These are phyloP conservation scores for Penicillium taxi DNA, from an alignment of 495 filamentous ascomycete species.

Conservation along the genomic window DNA sequence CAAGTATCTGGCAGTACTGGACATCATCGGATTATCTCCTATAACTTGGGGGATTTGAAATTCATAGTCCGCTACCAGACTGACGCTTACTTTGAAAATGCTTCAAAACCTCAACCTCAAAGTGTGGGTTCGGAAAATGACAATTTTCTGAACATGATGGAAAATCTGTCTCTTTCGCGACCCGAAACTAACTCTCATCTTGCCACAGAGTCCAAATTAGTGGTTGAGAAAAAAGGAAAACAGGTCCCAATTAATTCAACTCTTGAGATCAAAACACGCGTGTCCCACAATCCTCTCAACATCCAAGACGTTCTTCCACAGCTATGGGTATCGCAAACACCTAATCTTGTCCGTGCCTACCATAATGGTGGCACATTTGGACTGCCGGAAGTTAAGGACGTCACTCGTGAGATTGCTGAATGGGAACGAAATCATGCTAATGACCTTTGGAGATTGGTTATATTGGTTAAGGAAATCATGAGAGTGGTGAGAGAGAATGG, in stretches of 20 bases:
- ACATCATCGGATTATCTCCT: conserved; percentile 42
- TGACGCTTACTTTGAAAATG: conserved; percentile 32
- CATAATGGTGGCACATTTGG: conserved; percentile 35
- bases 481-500: conserved; percentile 19
- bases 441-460: conserved; percentile 25
- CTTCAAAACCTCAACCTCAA: not conserved
- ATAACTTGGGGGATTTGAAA: conserved; percentile 16
- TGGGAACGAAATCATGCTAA: conserved; percentile 34
- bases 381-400: conserved; percentile 29
- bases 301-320: conserved; percentile 35
- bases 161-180: conserved; percentile 27
- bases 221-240: conserved; percentile 27
- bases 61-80: conserved; percentile 42
- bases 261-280: conserved; percentile 46
- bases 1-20: conserved; percentile 33
- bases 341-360: conserved; percentile 42
- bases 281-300: conserved; percentile 23
- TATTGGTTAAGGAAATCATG: conserved; percentile 31
- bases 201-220: conserved; percentile 28
- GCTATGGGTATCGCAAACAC: conserved; percentile 45
- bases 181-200: too few relatives aligned
- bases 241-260: conserved; percentile 27
- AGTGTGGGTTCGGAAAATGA: conserved; percentile 7
- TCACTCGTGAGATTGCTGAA: conserved; percentile 20
- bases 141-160: conserved; percentile 18